phyloP scores from a whole-genome alignment of 192 early-diverging fungal genomes.

The Allomyces arbusculus region DNA sequence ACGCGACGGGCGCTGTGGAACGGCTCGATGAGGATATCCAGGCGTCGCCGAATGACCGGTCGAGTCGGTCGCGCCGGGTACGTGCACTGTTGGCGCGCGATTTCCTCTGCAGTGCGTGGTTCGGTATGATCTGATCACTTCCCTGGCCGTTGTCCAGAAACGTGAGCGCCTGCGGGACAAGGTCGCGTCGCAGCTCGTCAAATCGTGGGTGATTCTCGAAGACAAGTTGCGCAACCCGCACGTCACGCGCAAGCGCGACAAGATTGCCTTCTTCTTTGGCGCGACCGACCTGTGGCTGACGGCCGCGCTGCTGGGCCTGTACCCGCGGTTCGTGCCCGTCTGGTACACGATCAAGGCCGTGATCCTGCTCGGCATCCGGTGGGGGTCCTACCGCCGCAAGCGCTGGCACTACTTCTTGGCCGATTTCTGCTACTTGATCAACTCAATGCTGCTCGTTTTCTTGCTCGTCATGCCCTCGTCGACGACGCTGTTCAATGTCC shows the following conservation, averaged over 20 bases:
- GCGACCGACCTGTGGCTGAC: conserved; percentile 19
- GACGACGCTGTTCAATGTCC: conserved; percentile 8
- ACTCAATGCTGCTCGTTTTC: conserved; percentile 10
- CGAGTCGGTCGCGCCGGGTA: too few species aligned
- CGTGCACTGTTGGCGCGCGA: too few species aligned
- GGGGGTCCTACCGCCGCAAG: conserved; percentile 2
- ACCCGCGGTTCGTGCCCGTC: conserved; percentile 4
- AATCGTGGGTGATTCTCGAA: not conserved
- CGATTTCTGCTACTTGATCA: conserved; percentile 14
- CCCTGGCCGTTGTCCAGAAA: too few species aligned
- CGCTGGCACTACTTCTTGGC: conserved; percentile 12
- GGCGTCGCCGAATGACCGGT: too few species aligned
- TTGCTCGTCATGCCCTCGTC: conserved; percentile 8
- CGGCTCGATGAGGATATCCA: not conserved
- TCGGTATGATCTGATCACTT: too few species aligned
- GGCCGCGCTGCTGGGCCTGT: conserved; percentile 1
- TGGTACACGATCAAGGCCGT: conserved; percentile 6
- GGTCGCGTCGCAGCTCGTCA: not conserved
- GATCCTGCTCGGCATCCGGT: conserved; percentile 5
- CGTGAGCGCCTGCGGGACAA: too few species aligned
- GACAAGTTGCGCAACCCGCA: not conserved
- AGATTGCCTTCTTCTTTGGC: conserved; percentile 17
- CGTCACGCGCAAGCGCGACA: conserved; percentile 6
- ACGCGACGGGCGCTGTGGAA: not conserved
- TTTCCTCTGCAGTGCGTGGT: too few species aligned